Conservation (phyloP, 2,329 filamentous ascomycete species). For the Alternaria arborescens region DNA sequence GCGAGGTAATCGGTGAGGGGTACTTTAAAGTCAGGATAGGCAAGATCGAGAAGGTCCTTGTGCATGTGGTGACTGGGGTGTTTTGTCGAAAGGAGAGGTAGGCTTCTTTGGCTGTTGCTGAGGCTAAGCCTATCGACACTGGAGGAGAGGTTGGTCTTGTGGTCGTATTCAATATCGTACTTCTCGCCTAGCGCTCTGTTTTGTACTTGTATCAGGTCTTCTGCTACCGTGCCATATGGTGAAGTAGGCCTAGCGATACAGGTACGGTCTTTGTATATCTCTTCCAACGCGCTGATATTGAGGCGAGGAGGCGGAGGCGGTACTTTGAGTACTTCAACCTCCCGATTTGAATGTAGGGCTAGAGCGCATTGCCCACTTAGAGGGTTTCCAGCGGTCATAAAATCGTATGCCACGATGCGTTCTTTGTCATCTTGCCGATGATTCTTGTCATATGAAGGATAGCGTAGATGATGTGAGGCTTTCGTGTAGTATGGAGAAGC, state of each 20-base stretch:
- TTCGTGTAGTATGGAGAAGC: constrained; percentile 56
- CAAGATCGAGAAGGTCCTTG: constrained; percentile 48
- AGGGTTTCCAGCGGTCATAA: constrained; percentile 59
- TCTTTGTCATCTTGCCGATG: constrained; percentile 56
- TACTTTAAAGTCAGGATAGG: constrained; percentile 47
- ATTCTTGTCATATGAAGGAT: constrained; percentile 57
- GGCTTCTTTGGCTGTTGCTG: constrained; percentile 43
- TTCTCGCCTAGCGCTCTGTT: constrained; percentile 42
- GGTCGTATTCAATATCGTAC: constrained; percentile 33
- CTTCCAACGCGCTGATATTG: constrained; percentile 55
- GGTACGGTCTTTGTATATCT: constrained; percentile 51
- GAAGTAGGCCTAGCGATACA: constrained; percentile 43
- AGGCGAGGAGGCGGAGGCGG: constrained; percentile 55
- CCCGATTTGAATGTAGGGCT: constrained; percentile 61
- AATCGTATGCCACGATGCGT: constrained; percentile 68
- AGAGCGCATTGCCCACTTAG: constrained; percentile 61
- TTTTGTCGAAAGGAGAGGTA: constrained; percentile 36
- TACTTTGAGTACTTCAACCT: constrained; percentile 60
- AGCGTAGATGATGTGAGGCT: constrained; percentile 52
- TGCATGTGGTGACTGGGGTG: constrained; percentile 48
- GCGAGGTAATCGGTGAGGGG: constrained; percentile 46
- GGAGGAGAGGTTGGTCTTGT: constrained; percentile 34
- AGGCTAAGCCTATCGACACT: constrained; percentile 44
- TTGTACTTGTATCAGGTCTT: constrained; percentile 47
- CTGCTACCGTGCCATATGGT: constrained; percentile 42